phyloP scores from a whole-genome alignment of 2,329 filamentous ascomycete species.

The Aspergillus sp. region DNA sequence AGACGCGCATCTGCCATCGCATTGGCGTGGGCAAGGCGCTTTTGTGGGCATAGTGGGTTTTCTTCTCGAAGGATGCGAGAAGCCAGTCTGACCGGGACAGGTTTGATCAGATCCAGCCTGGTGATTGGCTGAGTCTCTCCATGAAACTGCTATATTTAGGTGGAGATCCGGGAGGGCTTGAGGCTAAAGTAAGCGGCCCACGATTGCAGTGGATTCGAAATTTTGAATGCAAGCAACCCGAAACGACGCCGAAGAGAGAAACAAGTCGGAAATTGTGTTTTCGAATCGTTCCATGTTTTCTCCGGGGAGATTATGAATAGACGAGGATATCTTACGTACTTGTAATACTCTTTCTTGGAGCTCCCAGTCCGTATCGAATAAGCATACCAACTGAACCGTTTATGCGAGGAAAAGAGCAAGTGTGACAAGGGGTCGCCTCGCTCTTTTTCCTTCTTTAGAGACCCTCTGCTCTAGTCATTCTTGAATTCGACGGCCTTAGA shows the following conservation, averaged over 20 bases:
- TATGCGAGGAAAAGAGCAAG: background rate
- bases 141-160: constrained; percentile 32
- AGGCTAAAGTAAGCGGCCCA: background rate
- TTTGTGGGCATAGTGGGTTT: constrained; percentile 1
- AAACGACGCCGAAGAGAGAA: background rate
- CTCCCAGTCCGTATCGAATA: background rate
- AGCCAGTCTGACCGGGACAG: constrained; percentile 23
- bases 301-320: background rate
- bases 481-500: background rate
- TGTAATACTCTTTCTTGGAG: constrained; percentile 2
- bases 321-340: background rate
- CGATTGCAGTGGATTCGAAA: constrained; percentile 13
- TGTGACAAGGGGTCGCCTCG: background rate
- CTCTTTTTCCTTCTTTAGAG: background rate
- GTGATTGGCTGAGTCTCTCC: constrained; percentile 16
- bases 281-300: background rate
- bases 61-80: constrained; percentile 37
- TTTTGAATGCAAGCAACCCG: background rate
- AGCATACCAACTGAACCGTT: background rate
- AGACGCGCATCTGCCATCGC: background rate
- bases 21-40: background rate
- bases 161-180: constrained; percentile 21
- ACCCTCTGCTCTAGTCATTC: background rate
- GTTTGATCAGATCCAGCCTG: constrained; percentile 11
- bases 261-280: background rate